Base-by-base conservation (phyloP, 2,329 filamentous ascomycete species). In the Bisporella sp. region DNA sequence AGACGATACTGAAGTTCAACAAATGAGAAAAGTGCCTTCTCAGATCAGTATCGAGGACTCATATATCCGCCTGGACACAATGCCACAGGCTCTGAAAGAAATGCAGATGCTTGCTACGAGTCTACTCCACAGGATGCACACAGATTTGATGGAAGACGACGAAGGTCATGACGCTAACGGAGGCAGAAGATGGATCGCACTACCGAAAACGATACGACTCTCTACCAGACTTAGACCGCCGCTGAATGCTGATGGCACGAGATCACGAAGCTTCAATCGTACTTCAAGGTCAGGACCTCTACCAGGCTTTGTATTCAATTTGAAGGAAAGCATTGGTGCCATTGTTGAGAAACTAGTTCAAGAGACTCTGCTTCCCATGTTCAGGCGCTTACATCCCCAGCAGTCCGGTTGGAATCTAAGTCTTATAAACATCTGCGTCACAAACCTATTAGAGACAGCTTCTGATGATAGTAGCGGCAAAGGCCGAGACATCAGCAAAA, bases 21-120 rank as follows among this genome's bases (percentile, higher is more conserved):
- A 82, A 55, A 85, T 82, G 2, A 80, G 79, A 58, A 78, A 82
- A 42, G 69, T 95, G 1, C 92, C 92, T 0, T 82, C 81, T 1
- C 91, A 96, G 67, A 95, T 97, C 64, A 93, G 89, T 66, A 93
- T 97, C 56, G 92, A 97, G 64, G 91, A 97, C 68, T 93, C 89
- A 12, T 97, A 95, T 65, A 77, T 80, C 29, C 81, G 82, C 0
- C 72, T 96, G 1, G 79, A 85, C 57, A 82, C 75, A 0, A 64
- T 85, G 47, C 67, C 79, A 1, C 76, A 83, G 52, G 81, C 95
- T 31, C 69, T 73, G 41, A 79, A 78, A 55, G 85, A 95, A 67
- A 72, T 96, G 40, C 68, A 72, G n/a, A 75, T 79, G 53, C 71
- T 96, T 2, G 76, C 85, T 0, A 73, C 71, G 9, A 89, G 86